Evolutionary conservation across 2,329 filamentous ascomycete genomes (phyloP), one percentile per base, ranked within the genome.

Genomic region (Furcasterigmium sp.): DNA sequence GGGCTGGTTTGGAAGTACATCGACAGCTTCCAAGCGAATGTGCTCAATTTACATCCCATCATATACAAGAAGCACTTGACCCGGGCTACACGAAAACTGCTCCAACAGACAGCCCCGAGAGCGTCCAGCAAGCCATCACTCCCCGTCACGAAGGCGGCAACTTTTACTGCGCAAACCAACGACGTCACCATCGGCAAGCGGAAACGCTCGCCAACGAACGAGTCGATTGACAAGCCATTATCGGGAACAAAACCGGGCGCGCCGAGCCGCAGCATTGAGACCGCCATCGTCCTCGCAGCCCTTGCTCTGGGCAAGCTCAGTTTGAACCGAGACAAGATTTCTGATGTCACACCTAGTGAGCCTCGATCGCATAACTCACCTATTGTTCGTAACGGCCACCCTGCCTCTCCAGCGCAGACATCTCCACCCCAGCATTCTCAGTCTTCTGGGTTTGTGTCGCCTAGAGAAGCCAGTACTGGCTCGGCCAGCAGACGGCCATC

Each of bases 251-350:
- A 72, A 51, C 63, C 67, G 7, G 69, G 71, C 3, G 69, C 69
- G 44, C 79, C 80, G 3, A 76, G 75, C 51, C 73, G 84, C 41
- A 88, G 85, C 8, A 81, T 93, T 14, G 77, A 82, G 42, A 95
- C 87, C 52, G 90, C 90, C 0, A 74, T 97, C 30, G 79, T 96
- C 2, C 73, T 96, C 3, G 72, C 91, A 4, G 80, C 95, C 1
- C 72, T 97, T 42, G 91, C 91, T 0, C 68, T 98, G 6, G 93
- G 93, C 15, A 90, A 89, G 56, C 85, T 97, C 11, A 91, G 87
- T 54, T 60, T 71, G 8, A 64, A 75, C 51, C 72, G 69, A 36
- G 69, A 72, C 1, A 69, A 66, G 49, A 69, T 84, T 4, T 78
- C 78, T 0, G 78, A 82, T 40, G 68, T 84, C 3, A 73, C 85